Evolutionary conservation across 306 rosid genomes (phyloP), one percentile per base, ranked within the genome.

Genomic region (Fragaria vesca): DNA sequence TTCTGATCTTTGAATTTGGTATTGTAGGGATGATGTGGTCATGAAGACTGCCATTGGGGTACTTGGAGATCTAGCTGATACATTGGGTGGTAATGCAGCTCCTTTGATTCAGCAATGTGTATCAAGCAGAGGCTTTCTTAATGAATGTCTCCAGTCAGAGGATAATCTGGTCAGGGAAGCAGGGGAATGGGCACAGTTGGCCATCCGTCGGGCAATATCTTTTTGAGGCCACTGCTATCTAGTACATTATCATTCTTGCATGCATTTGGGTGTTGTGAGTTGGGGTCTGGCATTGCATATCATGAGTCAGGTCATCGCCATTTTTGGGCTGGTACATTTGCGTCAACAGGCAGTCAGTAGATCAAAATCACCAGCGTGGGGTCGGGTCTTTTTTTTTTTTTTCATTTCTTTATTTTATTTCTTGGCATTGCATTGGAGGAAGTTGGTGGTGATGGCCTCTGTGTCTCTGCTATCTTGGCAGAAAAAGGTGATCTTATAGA

Each of bases 101-200:
- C 85, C 90, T 17, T 75, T 93, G 84, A 90, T 93, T 83, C 87
- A 91, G 90, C 96, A 91, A 76, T 91, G 97, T 60, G 88, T 82
- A 80, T 93, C 97, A 30, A 88, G 97, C 93, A 93, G 85, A 85
- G 96, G 89, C 81, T 93, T 91, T 75, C 89, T 91, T 79, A 88
- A 83, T 46, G 98, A 93, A 74, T 93, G 98, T 78, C 89, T 93
- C 80, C 84, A 88, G 26, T 91, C 97, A 18, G 96, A 91, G 38
- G 98, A 93, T 78, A 95, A 76, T 82, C 86, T 86, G 81, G 72
- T 93, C 32, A 91, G 87, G 90, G 98, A 93, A 88, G 87, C 98
- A 28, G 98, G 97, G 0, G 98, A 93, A 74, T 93, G 98, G 98
- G 97, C 95, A 66, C 91, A 90, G 91, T 86, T 90, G 82, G 93